These are phyloP conservation scores for Astrothelium macrocarpum DNA, from an alignment of 495 filamentous ascomycete genomes.

Conservation along the genomic window DNA sequence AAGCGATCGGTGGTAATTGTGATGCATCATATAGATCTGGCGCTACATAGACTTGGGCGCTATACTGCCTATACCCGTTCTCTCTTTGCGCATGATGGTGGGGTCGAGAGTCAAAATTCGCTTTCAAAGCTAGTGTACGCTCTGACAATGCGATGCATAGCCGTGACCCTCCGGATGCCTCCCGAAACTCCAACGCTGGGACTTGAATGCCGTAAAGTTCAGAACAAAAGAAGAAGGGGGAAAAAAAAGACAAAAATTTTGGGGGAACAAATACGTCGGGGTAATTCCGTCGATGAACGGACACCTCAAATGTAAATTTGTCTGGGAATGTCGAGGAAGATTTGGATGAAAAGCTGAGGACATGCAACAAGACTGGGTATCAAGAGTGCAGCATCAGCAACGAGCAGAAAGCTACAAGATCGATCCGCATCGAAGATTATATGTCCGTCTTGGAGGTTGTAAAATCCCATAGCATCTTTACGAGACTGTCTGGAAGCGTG, in stretches of 20 bases:
- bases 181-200: not conserved
- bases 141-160: not conserved
- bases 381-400: not conserved
- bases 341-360: not conserved
- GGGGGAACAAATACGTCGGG: not conserved
- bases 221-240: not conserved
- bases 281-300: not conserved
- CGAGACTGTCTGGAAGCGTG: slow-evolving; percentile 71
- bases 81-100: too few species aligned
- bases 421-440: not conserved
- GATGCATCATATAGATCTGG: not conserved
- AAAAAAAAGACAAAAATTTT: not conserved
- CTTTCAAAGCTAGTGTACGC: not conserved
- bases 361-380: not conserved
- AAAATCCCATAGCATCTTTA: slow-evolving; percentile 93
- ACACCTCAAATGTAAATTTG: not conserved
- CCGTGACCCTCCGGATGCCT: not conserved
- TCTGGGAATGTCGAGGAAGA: not conserved
- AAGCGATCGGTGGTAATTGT: too few species aligned
- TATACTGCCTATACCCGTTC: not conserved
- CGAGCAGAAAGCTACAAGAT: not conserved
- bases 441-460: slow-evolving; percentile 31
- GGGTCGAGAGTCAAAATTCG: not conserved
- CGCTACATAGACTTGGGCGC: not conserved
- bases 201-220: not conserved